These are phyloP conservation scores for Chrysopogon serrulatus DNA, from an alignment of 176 grass and related monocot genomes.

Conservation along the genomic window DNA sequence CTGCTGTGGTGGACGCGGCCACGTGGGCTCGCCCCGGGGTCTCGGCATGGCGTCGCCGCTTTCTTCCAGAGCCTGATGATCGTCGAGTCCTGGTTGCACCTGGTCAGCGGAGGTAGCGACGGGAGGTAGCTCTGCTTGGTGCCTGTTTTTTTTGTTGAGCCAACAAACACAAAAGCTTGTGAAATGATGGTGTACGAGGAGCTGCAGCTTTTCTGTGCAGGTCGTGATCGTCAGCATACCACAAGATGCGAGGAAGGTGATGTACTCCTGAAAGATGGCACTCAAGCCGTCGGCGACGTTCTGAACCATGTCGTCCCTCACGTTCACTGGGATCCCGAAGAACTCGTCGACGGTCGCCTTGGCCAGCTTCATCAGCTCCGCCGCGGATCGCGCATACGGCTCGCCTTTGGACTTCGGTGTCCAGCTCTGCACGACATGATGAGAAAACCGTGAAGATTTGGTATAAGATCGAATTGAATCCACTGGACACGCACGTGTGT, in stretches of 20 bases:
- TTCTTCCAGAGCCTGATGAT: slow-evolving; percentile 69
- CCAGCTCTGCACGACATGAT: slow-evolving; percentile 58
- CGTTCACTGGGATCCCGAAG: slow-evolving; percentile 68
- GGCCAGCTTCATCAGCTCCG: slow-evolving; percentile 83
- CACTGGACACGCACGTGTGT: background rate
- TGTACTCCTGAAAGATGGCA: slow-evolving; percentile 64
- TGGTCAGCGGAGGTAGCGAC: slow-evolving; percentile 53
- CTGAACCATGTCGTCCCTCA: slow-evolving; percentile 64
- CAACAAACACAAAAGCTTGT: background rate
- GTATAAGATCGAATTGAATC: background rate
- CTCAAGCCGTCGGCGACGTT: slow-evolving; percentile 64
- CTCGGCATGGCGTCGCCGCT: slow-evolving; percentile 67
- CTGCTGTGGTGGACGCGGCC: slow-evolving; percentile 13
- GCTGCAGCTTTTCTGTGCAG: background rate
- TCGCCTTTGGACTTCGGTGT: slow-evolving; percentile 66
- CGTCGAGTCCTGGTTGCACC: slow-evolving; percentile 91
- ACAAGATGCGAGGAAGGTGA: slow-evolving; percentile 72
- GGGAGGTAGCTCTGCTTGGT: slow-evolving; percentile 74
- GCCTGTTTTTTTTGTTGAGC: slow-evolving; percentile 8
- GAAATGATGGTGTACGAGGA: background rate
- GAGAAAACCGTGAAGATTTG: background rate
- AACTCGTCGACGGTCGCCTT: slow-evolving; percentile 80
- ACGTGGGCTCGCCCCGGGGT: background rate
- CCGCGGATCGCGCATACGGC: slow-evolving; percentile 66
- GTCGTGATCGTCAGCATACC: slow-evolving; percentile 20